Base-by-base conservation (phyloP, 2,329 filamentous ascomycete species). In the Phoma sp. region DNA sequence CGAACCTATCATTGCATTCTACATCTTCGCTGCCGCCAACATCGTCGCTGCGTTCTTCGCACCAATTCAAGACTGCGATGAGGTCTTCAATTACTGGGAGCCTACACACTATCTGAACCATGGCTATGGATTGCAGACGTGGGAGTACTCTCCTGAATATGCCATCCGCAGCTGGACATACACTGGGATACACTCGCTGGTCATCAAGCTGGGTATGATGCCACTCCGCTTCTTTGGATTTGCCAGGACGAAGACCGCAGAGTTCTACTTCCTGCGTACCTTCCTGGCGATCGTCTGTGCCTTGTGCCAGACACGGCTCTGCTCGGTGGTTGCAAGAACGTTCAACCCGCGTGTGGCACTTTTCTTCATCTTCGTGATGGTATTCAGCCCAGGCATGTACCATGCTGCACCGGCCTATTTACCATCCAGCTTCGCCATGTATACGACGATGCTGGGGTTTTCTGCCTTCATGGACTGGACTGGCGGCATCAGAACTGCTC, bases 81-180 rank as follows among this genome's bases (percentile, higher is more conserved):
- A 99, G 79, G 93, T 93, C 10, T 99, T 96, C 83, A 99, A 99
- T 75, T 99, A 96, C 80, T 99, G 93, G 92, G 95, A 99, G 69
- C 93, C 95, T 0, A 87, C 93, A 0, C 95, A 99, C 76, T 99
- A 97, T 76, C 84, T 99, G 23, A 89, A 87, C 54, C 92, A 97
- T 79, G 91, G 91, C 66, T 93, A 96, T 70, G 95, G 93, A 32
- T 82, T 97, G 43, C 93, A 99, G 78, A 99, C 95, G 1, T 99
- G 95, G 95, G 95, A 99, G 76, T 99, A 98, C 77, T 96, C 93
- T 1, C 95, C 95, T 5, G 88, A 93, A 53, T 98, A 90, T 76
- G 91, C 92, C 43, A 97, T 99, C 65, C 87, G 95, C 59, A 97
- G 92, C 78, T 99, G 95, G 95, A 81, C 92, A 18, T 99, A 99